Percentiles rank a stretch among this genome's conserved stretches.
These are phyloP conservation scores for Glycine soja DNA, from an alignment of 306 rosid genomes.

Conservation along the genomic window DNA sequence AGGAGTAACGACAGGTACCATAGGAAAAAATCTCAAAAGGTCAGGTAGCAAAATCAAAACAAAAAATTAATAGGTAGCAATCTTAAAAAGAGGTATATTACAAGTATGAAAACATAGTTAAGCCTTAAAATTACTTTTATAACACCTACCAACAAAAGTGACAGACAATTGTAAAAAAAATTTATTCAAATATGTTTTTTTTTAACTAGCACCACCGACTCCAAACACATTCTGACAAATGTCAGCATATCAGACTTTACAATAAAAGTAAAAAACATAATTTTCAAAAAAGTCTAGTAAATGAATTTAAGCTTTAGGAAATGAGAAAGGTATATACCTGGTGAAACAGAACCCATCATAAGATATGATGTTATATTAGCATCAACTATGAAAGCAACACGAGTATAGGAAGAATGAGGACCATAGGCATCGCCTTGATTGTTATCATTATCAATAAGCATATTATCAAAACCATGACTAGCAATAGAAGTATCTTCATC, in stretches of 20 bases:
- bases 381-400: constrained; percentile 97
- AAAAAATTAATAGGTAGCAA: too few species aligned
- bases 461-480: constrained; percentile 68
- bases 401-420: constrained; percentile 62
- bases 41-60: too few species aligned
- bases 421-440: constrained; percentile 70
- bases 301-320: constrained; percentile 27
- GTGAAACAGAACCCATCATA: constrained; percentile 99
- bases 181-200: too few species aligned
- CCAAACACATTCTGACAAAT: neutral
- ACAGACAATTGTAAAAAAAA: too few species aligned
- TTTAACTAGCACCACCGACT: neutral
- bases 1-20: too few species aligned
- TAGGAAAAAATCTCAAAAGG: too few species aligned
- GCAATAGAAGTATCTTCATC: constrained; percentile 63
- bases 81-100: too few species aligned
- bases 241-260: neutral
- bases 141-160: too few species aligned
- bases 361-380: constrained; percentile 99
- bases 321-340: constrained; percentile 68
- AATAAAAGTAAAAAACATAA: neutral
- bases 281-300: constrained; percentile 14
- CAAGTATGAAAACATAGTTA: too few species aligned
- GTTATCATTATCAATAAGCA: constrained; percentile 67
- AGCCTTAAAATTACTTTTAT: too few species aligned